Base-by-base conservation (phyloP, 2,329 filamentous ascomycete species). In the Alternaria conjuncta region DNA sequence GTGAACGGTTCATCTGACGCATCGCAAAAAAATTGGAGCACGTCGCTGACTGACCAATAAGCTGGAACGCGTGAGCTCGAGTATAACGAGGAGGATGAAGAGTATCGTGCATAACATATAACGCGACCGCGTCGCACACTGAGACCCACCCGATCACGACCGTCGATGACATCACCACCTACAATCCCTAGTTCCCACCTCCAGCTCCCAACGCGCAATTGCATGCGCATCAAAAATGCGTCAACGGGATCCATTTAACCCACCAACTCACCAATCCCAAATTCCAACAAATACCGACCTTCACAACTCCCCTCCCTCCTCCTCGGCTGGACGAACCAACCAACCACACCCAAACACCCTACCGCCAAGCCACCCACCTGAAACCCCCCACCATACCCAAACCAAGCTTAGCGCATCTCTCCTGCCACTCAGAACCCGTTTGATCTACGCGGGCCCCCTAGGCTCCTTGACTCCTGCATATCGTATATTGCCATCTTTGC, bases 381-480 rank as follows among this genome's bases (percentile, higher is more conserved):
- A 64, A 64, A 64, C 49, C 49, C 26, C 47, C 47, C 54, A 57
- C 55, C 8, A 53, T 36, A 15, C 49, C 50, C 60, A 56, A 50
- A 50, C 41, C 60, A 21, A 15, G 26, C 15, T 12, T 25, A 54
- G 50, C 55, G 21, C 43, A 10, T 18, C 21, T 36, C 18, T 32
- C 20, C n/a, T 49, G 15, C 45, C 20, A 54, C 47, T 20, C 55
- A 49, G 25, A 47, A 51, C 26, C 43, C 55, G 63, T 65, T 63
- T 65, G 63, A 65, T 65, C 63, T 60, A 56, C 54, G 53, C 41
- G 25, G 53, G 20, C 56, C 51, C 32, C 32, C 32, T 36, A 36
- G 32, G 46, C 25, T 36, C 28, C 44, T 49, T 15, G 50, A 49
- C 57, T 60, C 54, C 54, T 57, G 56, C 45, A 53, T 51, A 30